Percentiles rank a stretch among this genome's conserved stretches.
phyloP scores from a whole-genome alignment of 2,329 filamentous ascomycete genomes.

The Beauveria sp. region DNA sequence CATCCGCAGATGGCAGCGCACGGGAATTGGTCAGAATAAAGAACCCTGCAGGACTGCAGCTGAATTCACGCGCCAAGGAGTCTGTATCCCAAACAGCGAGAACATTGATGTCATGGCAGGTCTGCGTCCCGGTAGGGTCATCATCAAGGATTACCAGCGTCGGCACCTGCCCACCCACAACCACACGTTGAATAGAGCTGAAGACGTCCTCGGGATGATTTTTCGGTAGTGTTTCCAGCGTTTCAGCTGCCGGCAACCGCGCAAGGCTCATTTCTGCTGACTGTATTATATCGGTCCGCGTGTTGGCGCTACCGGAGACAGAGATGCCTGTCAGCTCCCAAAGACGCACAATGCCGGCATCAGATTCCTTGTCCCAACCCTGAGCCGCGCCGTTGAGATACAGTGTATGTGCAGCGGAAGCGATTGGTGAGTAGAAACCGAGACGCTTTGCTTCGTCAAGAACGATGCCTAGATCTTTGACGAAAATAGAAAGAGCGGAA shows the following conservation, averaged over 20 bases:
- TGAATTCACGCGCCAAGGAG: slow-evolving; percentile 37
- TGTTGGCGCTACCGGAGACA: slow-evolving; percentile 14
- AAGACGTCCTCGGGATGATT: slow-evolving; percentile 18
- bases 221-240: slow-evolving; percentile 17
- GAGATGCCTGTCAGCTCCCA: slow-evolving; percentile 26
- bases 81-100: slow-evolving; percentile 44
- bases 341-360: slow-evolving; percentile 27
- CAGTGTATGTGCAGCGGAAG: slow-evolving; percentile 22
- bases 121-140: slow-evolving; percentile 53
- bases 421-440: slow-evolving; percentile 21
- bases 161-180: slow-evolving; percentile 18
- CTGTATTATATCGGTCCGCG: background rate
- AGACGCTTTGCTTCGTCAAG: slow-evolving; percentile 25
- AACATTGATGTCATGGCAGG: slow-evolving; percentile 48
- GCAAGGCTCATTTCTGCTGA: background rate
- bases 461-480: slow-evolving; percentile 27
- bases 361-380: slow-evolving; percentile 26
- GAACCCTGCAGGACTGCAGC: slow-evolving; percentile 35
- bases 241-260: slow-evolving; percentile 16
- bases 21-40: slow-evolving; percentile 54
- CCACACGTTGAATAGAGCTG: slow-evolving; percentile 13
- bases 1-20: slow-evolving; percentile 40
- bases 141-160: slow-evolving; percentile 41
- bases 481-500: slow-evolving; percentile 27
- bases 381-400: slow-evolving; percentile 26